Evolutionary conservation across 164 flowering plant species (phyloP).

Genomic region (Vitis labrusca): DNA sequence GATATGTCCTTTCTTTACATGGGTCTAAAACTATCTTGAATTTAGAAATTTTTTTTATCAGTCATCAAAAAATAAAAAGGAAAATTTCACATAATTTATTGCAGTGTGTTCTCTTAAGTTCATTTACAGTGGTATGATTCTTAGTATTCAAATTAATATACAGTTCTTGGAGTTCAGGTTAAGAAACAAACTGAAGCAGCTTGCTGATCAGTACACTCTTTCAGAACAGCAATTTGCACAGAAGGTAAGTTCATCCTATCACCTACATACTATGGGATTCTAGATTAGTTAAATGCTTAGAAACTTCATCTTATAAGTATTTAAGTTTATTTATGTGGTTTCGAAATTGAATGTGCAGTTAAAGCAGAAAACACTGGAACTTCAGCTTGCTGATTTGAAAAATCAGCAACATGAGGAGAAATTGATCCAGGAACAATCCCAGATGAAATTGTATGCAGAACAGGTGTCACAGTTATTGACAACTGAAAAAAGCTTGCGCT

Average conservation of each 20-base stretch:
- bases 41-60: no score
- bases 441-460: conserved; percentile 86
- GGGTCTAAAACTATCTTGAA: no score
- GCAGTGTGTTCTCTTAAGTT: not conserved
- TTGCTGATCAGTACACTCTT: conserved; percentile 73
- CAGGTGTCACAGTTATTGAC: conserved; percentile 78
- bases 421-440: conserved; percentile 73
- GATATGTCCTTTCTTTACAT: no score
- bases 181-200: conserved; percentile 75
- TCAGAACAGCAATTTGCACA: conserved; percentile 82
- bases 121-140: not conserved
- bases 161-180: conserved; percentile 45
- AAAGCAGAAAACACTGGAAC: conserved; percentile 86
- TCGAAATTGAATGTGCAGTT: conserved; percentile 48
- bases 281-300: conserved; percentile 2
- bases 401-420: conserved; percentile 84
- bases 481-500: conserved; percentile 87
- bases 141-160: conserved; percentile 1
- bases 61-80: no score
- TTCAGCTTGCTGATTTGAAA: conserved; percentile 87
- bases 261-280: not conserved
- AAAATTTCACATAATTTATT: no score
- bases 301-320: not conserved
- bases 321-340: conserved; percentile 1
- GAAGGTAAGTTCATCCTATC: conserved; percentile 40